phyloP scores from a whole-genome alignment of 176 grass and related monocot species.

The Eragrostis curvula region DNA sequence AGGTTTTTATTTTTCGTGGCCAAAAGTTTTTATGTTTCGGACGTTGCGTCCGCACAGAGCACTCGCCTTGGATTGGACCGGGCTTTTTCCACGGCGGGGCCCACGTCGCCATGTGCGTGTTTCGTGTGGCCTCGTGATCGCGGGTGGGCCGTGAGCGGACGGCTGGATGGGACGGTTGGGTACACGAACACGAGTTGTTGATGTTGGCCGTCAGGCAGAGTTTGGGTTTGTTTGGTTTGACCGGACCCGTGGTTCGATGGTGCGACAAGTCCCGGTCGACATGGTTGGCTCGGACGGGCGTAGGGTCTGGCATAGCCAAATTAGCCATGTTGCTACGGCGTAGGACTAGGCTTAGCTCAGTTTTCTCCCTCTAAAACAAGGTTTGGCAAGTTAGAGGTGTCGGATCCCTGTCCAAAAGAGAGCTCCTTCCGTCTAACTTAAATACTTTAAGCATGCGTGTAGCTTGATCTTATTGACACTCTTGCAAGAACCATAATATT shows the following conservation, averaged over 20 bases:
- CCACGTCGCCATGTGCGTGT: conserved; percentile 16
- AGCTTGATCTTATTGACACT: too few species aligned
- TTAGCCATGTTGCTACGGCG: background rate
- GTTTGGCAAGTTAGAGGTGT: too few species aligned
- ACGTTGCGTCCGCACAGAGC: background rate
- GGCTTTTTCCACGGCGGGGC: background rate
- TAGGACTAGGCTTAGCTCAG: background rate
- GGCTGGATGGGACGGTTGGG: background rate
- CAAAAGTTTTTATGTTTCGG: background rate
- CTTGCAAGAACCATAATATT: too few species aligned
- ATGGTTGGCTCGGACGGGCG: background rate
- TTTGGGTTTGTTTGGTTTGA: conserved; percentile 22
- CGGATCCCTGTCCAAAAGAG: too few species aligned
- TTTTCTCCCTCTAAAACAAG: background rate
- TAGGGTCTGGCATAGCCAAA: background rate
- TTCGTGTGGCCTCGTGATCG: background rate
- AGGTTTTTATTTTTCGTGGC: background rate
- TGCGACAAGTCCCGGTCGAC: background rate
- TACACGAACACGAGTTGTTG: background rate
- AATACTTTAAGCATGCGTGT: too few species aligned
- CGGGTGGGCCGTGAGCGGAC: background rate
- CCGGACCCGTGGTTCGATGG: background rate
- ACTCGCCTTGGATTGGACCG: background rate
- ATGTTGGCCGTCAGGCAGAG: conserved; percentile 21
- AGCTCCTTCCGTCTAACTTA: too few species aligned